phyloP scores from a whole-genome alignment of 768 basidiomycete species.

The Phaeotremella skinneri region DNA sequence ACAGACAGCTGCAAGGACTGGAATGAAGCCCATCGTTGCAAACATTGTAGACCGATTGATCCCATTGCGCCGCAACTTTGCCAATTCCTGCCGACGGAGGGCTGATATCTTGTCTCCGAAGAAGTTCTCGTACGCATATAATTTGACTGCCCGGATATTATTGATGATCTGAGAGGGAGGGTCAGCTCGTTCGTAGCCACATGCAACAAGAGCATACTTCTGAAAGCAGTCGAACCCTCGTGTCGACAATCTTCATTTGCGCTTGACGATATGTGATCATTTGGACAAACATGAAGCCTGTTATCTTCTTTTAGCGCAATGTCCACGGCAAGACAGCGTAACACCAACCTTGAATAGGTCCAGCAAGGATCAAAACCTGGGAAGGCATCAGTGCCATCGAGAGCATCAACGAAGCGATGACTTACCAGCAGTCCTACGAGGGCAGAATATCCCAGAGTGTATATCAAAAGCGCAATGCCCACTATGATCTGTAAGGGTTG shows the following conservation, averaged over 20 bases:
- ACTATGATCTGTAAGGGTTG: constrained; percentile 63
- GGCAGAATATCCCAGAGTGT: constrained; percentile 68
- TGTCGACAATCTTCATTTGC: constrained; percentile 63
- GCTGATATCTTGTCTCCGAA: constrained; percentile 37
- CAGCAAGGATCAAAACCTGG: constrained; percentile 57
- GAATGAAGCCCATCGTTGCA: constrained; percentile 54
- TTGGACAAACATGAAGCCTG: constrained; percentile 31
- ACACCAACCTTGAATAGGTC: constrained; percentile 62
- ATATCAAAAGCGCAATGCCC: constrained; percentile 63
- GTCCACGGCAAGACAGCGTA: constrained; percentile 49
- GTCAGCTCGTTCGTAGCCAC: neutral
- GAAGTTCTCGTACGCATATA: constrained; percentile 61
- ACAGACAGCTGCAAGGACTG: constrained; percentile 57
- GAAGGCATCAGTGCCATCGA: neutral
- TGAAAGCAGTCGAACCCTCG: constrained; percentile 63
- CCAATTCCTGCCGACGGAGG: constrained; percentile 39
- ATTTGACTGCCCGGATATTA: constrained; percentile 66
- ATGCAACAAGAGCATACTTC: constrained; percentile 57
- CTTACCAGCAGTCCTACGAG: constrained; percentile 56
- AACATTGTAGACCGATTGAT: constrained; percentile 37
- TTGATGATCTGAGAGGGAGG: constrained; percentile 58
- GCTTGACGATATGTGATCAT: constrained; percentile 41
- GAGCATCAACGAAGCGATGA: neutral
- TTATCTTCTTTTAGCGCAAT: neutral
- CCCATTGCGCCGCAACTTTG: constrained; percentile 30